Base-by-base conservation (phyloP, 129 eudicot species). In the Saussurea involucrata region DNA sequence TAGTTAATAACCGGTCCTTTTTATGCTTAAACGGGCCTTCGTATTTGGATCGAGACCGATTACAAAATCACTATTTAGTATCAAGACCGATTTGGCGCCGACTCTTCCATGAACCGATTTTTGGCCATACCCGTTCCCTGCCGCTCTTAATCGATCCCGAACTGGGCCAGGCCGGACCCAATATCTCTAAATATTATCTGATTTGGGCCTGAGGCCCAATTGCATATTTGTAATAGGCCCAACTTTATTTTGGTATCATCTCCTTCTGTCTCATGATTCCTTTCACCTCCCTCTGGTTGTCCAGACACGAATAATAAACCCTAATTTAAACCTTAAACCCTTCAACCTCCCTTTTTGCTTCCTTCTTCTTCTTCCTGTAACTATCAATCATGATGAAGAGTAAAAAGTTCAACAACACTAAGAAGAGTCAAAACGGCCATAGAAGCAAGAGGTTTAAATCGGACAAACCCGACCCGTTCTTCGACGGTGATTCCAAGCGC, bases 401-500 rank as follows among this genome's bases (percentile, higher is more conserved):
- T 32, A 80, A 80, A 12, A 73, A 32, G 60, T 28, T 72, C 61
- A 80, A 65, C 11, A 31, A 32, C 78, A 49, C 33, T 28, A 79
- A 79, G 32, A 58, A 34, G 28, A 67, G 18, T 6, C 70, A 18
- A 20, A 73, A 77, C 27, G 75, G 68, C 7, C 81, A 77, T 67
- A 77, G 71, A 20, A 37, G 12, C 76, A 83, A 83, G 28, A 29
- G 83, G 33, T 53, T 76, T 12, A 75, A 84, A 74, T 75, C 79
- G 9, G 68, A 74, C 31, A 80, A 74, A 55, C 80, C 84, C 0
- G 90, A 87, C 78, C 78, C 91, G 2, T 87, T 87, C 57, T 87
- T 87, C 69, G 78, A 76, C 75, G 71, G 72, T 7, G 88, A 83
- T 66, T 18, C 72, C 1, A 78, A 83, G 9, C 86, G 84, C 28